Evolutionary conservation across 1,284 basidiomycete genomes (phyloP).

Genomic region (Apiotrichum montevideense): DNA sequence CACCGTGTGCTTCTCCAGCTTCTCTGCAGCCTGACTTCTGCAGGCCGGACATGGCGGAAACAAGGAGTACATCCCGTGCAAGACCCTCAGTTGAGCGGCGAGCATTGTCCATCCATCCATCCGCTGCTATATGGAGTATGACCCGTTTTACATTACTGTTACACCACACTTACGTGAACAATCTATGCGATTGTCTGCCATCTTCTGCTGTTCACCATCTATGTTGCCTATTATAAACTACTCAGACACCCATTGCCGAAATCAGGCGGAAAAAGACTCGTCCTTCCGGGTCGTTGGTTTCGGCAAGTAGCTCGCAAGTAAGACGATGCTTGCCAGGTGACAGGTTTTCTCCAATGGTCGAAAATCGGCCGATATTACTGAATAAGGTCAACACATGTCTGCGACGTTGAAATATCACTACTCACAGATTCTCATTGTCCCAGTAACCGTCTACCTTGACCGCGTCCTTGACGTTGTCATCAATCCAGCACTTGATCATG

Average conservation of each 20-base stretch:
- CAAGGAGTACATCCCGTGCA: no score
- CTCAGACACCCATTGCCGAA: constrained; percentile 7
- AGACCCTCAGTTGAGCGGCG: no score
- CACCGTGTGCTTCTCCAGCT: no score
- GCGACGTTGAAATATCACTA: constrained; percentile 4
- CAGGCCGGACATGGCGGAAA: no score
- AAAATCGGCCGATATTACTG: constrained; percentile 20
- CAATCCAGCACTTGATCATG: constrained; percentile 41
- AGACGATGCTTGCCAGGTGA: constrained; percentile 8
- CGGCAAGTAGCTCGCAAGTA: constrained; percentile 14
- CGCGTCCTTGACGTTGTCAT: constrained; percentile 22
- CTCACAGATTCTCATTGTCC: constrained; percentile 18
- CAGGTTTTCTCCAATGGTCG: constrained; percentile 6
- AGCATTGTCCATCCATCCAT: no score
- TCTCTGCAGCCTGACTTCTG: no score
- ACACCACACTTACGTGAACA: no score
- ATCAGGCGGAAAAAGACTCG: constrained; percentile 17
- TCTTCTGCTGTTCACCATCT: no score
- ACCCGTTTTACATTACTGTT: no score
- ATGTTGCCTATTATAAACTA: no score
- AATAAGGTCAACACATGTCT: neutral
- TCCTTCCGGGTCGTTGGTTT: constrained; percentile 12
- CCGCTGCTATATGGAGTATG: no score
- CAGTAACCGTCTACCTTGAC: constrained; percentile 33
- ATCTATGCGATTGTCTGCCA: no score